Evolutionary conservation across 768 basidiomycete genomes (phyloP).

Genomic region (Boletus pseudo-olivaceus): DNA sequence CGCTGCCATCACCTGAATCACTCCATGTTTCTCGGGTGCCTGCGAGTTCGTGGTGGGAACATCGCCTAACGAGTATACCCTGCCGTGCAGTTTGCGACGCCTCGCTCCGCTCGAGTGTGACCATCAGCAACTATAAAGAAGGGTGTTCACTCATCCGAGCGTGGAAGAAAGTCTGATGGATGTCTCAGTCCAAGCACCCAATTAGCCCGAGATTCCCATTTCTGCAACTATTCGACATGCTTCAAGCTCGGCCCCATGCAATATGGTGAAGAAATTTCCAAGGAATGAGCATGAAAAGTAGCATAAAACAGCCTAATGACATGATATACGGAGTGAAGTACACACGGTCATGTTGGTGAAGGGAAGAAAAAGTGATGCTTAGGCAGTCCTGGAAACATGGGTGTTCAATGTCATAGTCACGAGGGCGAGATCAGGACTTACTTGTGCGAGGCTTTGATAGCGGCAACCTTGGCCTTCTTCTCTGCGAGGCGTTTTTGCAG

Average conservation of each 20-base stretch:
- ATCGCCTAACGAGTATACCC: neutral
- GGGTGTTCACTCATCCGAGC: neutral
- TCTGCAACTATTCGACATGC: no score
- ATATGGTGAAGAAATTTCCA: neutral
- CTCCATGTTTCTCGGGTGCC: neutral
- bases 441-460: conserved; percentile 83
- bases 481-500: conserved; percentile 88
- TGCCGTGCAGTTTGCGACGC: no score
- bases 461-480: conserved; percentile 88
- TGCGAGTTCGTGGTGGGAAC: neutral
- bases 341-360: conserved; percentile 11
- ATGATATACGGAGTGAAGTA: conserved; percentile 21
- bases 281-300: conserved; percentile 13
- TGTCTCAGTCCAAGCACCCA: neutral
- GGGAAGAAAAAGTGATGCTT: neutral
- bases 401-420: neutral
- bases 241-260: neutral
- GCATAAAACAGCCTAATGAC: conserved; percentile 22
- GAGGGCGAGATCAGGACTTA: conserved; percentile 23
- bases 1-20: neutral
- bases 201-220: neutral
- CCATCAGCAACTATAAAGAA: no score
- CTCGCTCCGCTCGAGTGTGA: no score
- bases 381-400: conserved; percentile 16
- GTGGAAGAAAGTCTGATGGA: neutral